Conservation (phyloP, 148 eudicot genomes). For the Rhododendron williamsianum region DNA sequence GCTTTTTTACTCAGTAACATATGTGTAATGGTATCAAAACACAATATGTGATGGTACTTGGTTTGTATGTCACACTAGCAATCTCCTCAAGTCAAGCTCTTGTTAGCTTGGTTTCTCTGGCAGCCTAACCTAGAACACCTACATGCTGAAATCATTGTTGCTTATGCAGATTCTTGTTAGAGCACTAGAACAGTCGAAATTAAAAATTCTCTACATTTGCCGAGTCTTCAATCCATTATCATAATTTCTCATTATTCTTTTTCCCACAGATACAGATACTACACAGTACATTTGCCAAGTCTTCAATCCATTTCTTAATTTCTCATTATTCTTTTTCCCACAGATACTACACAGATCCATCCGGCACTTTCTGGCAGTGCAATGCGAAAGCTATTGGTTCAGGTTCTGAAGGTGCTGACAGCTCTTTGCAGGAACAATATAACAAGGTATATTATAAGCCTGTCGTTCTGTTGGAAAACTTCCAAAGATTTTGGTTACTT, state of each 20-base stretch:
- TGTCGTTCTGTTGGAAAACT: neutral
- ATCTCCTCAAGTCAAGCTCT: neutral
- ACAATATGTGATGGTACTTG: neutral
- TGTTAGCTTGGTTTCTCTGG: neutral
- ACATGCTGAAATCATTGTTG: neutral
- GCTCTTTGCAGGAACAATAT: slow-evolving; percentile 60
- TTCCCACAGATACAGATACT: slow-evolving; percentile 42
- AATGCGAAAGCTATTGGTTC: slow-evolving; percentile 64
- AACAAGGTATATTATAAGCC: slow-evolving; percentile 32
- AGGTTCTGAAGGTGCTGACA: slow-evolving; percentile 69
- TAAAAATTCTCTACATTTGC: neutral
- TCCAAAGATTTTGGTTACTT: neutral
- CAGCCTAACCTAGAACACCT: neutral
- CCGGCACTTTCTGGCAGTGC: slow-evolving; percentile 67
- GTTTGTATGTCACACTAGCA: neutral
- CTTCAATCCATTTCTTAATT: neutral
- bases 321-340: neutral
- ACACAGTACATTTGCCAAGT: slow-evolving; percentile 23
- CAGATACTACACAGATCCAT: slow-evolving; percentile 66
- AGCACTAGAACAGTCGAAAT: neutral
- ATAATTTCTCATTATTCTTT: neutral
- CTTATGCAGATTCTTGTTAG: neutral
- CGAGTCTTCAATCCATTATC: neutral
- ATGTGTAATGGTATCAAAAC: neutral
- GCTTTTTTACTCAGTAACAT: neutral